Base-by-base conservation (phyloP, 2,329 filamentous ascomycete genomes). In the Aureobasidium melanogenum region DNA sequence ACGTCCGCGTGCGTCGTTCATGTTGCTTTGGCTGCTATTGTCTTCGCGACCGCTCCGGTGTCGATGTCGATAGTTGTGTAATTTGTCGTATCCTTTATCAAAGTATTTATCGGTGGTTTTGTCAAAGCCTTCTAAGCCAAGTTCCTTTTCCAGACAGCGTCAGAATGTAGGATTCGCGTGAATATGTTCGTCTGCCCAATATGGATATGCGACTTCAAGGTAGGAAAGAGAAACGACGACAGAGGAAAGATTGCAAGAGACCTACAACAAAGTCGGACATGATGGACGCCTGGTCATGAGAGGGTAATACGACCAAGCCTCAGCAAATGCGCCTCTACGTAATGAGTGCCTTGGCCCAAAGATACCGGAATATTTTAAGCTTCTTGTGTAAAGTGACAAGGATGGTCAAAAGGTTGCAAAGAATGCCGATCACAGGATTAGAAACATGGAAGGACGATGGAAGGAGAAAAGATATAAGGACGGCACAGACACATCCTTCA, bases 141-240 rank as follows among this genome's bases (percentile, higher is more conserved):
- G 59, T 55, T 61, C 59, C 59, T 61, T 59, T 50, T 22, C 41
- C 39, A 14, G 41, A 44, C 10, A 56, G 54, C 17, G 54, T 57
- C 15, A 57, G 41, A 38, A n/a, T n/a, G 39, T 44, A 7, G 7
- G 14, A n/a, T 41, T 28, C 19, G 24, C 36, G 19, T 24, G 17
- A 2, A 26, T 28, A 14, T 17, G 6, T 30, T 54, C 50, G n/a
- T 19, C 5, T 24, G 2, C 10, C 36, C 36, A 22, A 26, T 7
- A 32, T 28, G n/a, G 10, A 39, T 15, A n/a, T 41, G 15, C 22
- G 24, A 38, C 32, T 15, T 10, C 12, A 8, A 14, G n/a, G 9
- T 55, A 17, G 26, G 52, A 10, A 34, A 56, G 17, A 26, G 10
- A 17, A 22, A 12, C 10, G 52, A 34, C 14, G 36, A 44, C 14